A percentile compares a stretch with the other conserved stretches of the same genome.
phyloP scores from a whole-genome alignment of 176 grass and related monocot species.

The Dactylis glomerata region DNA sequence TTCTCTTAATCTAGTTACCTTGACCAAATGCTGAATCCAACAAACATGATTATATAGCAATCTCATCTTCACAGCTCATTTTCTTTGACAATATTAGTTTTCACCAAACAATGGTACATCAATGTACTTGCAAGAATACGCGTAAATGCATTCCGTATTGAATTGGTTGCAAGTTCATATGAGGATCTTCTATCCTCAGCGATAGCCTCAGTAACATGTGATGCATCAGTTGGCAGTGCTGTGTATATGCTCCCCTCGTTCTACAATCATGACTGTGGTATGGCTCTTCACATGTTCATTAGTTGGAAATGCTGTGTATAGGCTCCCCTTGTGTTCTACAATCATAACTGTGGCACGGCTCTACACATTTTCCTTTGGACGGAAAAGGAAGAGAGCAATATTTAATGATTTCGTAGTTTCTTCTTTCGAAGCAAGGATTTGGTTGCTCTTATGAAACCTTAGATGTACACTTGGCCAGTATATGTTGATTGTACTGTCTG shows the following conservation, averaged over 20 bases:
- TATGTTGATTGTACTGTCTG: background rate
- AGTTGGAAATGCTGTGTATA: conserved; percentile 77
- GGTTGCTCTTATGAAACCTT: background rate
- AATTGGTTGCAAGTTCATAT: conserved; percentile 71
- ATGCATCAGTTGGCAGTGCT: conserved; percentile 85
- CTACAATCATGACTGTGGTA: conserved; percentile 97
- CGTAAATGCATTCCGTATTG: conserved; percentile 91
- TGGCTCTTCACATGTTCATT: conserved; percentile 9
- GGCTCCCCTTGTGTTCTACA: conserved; percentile 83
- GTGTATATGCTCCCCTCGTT: conserved; percentile 92
- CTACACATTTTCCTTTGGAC: background rate
- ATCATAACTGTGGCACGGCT: conserved; percentile 70
- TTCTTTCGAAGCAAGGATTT: conserved; percentile 13
- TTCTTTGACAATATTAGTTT: conserved; percentile 75
- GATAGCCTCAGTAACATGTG: conserved; percentile 45
- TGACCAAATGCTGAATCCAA: conserved; percentile 34
- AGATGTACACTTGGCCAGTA: background rate
- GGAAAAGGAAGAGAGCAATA: background rate
- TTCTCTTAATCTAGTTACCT: conserved; percentile 18
- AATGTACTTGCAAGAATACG: conserved; percentile 85
- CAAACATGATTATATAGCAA: conserved; percentile 42
- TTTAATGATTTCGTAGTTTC: background rate
- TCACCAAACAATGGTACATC: conserved; percentile 89
- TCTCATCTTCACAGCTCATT: background rate
- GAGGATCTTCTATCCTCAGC: conserved; percentile 76